Percentiles rank a stretch among this genome's conserved stretches.
phyloP scores from a whole-genome alignment of 2,329 filamentous ascomycete species.

The Hymenoscyphus repandus region DNA sequence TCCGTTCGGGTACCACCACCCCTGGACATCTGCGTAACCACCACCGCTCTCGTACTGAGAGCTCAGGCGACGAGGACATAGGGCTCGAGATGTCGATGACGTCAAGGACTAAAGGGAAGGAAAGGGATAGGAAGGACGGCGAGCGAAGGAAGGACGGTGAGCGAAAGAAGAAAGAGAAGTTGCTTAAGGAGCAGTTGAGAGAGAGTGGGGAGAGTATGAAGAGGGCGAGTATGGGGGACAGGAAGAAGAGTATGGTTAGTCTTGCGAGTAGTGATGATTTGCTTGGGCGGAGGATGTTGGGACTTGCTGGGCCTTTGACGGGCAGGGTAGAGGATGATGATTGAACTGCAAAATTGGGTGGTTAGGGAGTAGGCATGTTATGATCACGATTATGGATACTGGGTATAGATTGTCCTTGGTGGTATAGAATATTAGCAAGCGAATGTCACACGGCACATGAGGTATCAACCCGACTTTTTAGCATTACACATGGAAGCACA shows the following conservation, averaged over 20 bases:
- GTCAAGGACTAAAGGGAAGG: slow-evolving; percentile 18
- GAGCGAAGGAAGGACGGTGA: slow-evolving; percentile 48
- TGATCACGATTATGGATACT: no score
- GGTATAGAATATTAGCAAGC: no score
- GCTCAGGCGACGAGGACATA: slow-evolving; percentile 66
- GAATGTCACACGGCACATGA: no score
- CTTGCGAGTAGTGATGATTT: slow-evolving; percentile 53
- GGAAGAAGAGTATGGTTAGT: slow-evolving; percentile 44
- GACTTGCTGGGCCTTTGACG: slow-evolving; percentile 47
- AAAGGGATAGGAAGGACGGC: slow-evolving; percentile 17
- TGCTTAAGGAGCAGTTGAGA: slow-evolving; percentile 28
- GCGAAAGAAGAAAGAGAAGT: slow-evolving; percentile 38
- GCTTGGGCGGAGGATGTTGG: slow-evolving; percentile 49
- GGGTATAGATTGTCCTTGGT: no score
- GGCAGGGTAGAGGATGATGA: slow-evolving; percentile 30
- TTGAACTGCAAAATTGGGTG: no score
- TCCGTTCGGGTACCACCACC: slow-evolving; percentile 24
- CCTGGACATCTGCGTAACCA: slow-evolving; percentile 14
- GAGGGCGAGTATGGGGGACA: slow-evolving; percentile 20
- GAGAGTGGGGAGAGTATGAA: slow-evolving; percentile 22
- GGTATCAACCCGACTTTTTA: no score
- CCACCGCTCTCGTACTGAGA: slow-evolving; percentile 22
- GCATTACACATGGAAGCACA: no score
- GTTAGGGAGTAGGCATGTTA: no score
- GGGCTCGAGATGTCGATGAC: slow-evolving; percentile 77